Evolutionary conservation across 352 stramenopile genomes (phyloP).

Genomic region (Thraustochytrium striatum): DNA sequence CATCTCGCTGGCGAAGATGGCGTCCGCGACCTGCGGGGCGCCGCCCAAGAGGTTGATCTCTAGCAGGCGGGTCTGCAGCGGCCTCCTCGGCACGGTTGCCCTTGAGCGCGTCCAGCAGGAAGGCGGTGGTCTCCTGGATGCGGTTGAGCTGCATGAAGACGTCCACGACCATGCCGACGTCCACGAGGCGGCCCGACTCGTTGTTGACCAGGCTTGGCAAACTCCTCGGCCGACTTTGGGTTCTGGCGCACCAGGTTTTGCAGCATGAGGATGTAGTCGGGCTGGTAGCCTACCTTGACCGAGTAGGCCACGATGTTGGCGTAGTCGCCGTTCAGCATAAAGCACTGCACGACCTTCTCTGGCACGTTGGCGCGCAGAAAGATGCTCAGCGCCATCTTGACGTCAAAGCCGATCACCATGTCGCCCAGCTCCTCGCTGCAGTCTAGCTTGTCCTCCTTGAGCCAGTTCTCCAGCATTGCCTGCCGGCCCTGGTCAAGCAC

Average conservation of each 20-base stretch:
- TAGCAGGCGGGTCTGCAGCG: constrained; percentile 96
- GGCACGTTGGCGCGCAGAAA: constrained; percentile 95
- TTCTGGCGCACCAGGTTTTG: constrained; percentile 98
- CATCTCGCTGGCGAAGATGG: constrained; percentile 98
- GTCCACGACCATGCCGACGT: constrained; percentile 97
- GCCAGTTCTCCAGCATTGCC: constrained; percentile 98
- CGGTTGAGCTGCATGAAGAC: constrained; percentile 98
- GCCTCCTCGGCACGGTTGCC: constrained; percentile 97
- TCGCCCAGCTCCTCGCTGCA: constrained; percentile 95
- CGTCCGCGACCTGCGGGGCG: constrained; percentile 96
- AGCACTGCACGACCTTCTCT: constrained; percentile 99
- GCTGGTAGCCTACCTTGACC: constrained; percentile 92
- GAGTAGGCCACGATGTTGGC: constrained; percentile 97
- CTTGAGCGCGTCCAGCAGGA: constrained; percentile 98
- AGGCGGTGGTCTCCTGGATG: constrained; percentile 98
- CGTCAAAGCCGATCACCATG: constrained; percentile 88
- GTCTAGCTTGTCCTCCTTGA: constrained; percentile 98
- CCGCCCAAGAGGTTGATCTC: constrained; percentile 99
- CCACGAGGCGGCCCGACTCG: constrained; percentile 85
- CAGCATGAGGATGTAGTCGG: constrained; percentile 98
- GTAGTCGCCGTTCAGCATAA: constrained; percentile 96
- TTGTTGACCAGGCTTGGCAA: constrained; percentile 95
- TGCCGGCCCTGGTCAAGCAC: constrained; percentile 94
- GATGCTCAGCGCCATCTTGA: constrained; percentile 95
- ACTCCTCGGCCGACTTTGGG: constrained; percentile 92